phyloP scores from a whole-genome alignment of 2,329 filamentous ascomycete genomes.

The Madurella fahalii region DNA sequence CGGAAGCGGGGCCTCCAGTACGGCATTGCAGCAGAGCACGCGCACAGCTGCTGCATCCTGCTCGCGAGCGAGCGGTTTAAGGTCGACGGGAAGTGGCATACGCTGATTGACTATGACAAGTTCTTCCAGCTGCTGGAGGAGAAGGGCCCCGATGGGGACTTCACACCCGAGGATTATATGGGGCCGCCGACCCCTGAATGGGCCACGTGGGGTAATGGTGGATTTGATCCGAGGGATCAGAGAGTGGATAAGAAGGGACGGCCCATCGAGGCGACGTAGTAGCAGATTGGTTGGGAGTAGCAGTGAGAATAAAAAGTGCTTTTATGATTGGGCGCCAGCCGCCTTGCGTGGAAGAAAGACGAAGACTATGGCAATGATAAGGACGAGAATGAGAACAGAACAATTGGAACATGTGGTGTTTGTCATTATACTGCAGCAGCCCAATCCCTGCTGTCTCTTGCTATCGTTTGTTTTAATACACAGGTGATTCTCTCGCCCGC shows the following conservation, averaged over 20 bases:
- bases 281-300: slow-evolving; percentile 15
- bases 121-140: slow-evolving; percentile 84
- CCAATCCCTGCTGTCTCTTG: no score
- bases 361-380: background rate
- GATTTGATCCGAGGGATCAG: slow-evolving; percentile 87
- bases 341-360: background rate
- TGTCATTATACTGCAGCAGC: no score
- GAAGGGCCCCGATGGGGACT: slow-evolving; percentile 60
- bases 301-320: background rate
- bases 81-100: slow-evolving; percentile 78
- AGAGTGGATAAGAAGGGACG: slow-evolving; percentile 84
- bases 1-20: slow-evolving; percentile 69
- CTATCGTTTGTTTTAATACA: no score
- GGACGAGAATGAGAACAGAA: no score
- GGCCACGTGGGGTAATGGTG: slow-evolving; percentile 91
- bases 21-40: slow-evolving; percentile 91
- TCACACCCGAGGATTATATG: slow-evolving; percentile 88
- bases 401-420: no score
- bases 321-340: background rate
- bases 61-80: slow-evolving; percentile 79
- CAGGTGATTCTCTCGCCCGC: no score
- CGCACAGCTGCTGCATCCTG: slow-evolving; percentile 88
- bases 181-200: slow-evolving; percentile 81
- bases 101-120: slow-evolving; percentile 80
- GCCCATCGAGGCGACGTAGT: slow-evolving; percentile 46